A percentile compares a stretch with the other conserved stretches of the same genome.
These are phyloP conservation scores for Heterobasidion annosum DNA, from an alignment of 1,284 basidiomycete genomes.

Conservation along the genomic window DNA sequence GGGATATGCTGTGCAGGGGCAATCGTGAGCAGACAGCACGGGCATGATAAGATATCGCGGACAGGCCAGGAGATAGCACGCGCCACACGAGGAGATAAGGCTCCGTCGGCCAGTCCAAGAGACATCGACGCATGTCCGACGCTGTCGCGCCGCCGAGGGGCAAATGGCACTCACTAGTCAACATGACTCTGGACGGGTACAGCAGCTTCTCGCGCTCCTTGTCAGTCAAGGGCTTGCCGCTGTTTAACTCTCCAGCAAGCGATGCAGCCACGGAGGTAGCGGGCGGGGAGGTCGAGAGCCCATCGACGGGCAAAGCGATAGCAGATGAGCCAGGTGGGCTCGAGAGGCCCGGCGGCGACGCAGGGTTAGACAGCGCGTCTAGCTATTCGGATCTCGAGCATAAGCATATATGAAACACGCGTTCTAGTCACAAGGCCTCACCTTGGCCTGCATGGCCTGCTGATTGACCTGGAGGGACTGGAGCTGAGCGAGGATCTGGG, in stretches of 20 bases:
- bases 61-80: background rate
- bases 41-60: background rate
- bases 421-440: conserved; percentile 17
- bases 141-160: background rate
- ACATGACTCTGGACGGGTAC: conserved; percentile 70
- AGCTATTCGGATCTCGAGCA: conserved; percentile 18
- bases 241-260: conserved; percentile 9
- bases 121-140: background rate
- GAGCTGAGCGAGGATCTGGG: conserved; percentile 64
- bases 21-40: background rate
- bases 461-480: conserved; percentile 62
- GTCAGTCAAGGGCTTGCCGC: conserved; percentile 25
- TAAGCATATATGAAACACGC: background rate
- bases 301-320: background rate
- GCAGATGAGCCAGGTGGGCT: background rate
- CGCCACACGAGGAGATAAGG: too few relatives aligned
- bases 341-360: conserved; percentile 16
- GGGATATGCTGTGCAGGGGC: conserved; percentile 46
- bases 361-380: conserved; percentile 23
- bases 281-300: conserved; percentile 6
- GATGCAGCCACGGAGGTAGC: conserved; percentile 13
- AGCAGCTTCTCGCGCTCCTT: conserved; percentile 65
- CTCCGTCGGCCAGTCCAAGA: background rate
- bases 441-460: conserved; percentile 68
- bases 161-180: conserved; percentile 59